These are phyloP conservation scores for Combretum micranthum DNA, from an alignment of 345 rosid genomes.

Conservation along the genomic window DNA sequence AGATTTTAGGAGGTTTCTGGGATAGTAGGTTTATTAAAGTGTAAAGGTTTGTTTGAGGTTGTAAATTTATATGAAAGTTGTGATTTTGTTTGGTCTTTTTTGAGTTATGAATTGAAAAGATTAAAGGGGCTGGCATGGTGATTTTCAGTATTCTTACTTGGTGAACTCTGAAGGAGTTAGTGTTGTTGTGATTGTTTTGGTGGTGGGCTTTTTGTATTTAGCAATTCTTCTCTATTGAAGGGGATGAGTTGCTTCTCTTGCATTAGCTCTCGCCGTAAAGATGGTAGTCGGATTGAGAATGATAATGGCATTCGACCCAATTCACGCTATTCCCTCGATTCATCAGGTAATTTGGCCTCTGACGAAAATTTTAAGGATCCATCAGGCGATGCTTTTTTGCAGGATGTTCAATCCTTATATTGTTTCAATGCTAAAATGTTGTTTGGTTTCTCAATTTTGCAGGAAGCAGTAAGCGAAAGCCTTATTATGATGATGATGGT, in stretches of 20 bases:
- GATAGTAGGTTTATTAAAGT: no score
- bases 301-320: conserved; percentile 49
- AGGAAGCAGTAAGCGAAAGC: conserved; percentile 25
- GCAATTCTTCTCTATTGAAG: background rate
- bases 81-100: no score
- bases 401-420: background rate
- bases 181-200: background rate
- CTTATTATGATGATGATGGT: conserved; percentile 22
- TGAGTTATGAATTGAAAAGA: no score
- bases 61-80: no score
- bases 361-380: background rate
- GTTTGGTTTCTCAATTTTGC: conserved; percentile 1
- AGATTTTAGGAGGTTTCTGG: no score
- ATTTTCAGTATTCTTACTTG: no score
- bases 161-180: background rate
- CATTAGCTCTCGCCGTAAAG: conserved; percentile 44
- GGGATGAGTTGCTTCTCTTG: conserved; percentile 89
- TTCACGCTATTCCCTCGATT: conserved; percentile 28
- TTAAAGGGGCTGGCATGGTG: no score
- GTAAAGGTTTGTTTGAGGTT: no score
- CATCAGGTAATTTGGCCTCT: conserved; percentile 32
- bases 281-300: conserved; percentile 49
- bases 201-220: background rate
- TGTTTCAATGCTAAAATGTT: no score
- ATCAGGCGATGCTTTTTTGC: conserved; percentile 1